Evolutionary conservation across 352 stramenopile species (phyloP).

Genomic region (Elongisporangium prolatum): DNA sequence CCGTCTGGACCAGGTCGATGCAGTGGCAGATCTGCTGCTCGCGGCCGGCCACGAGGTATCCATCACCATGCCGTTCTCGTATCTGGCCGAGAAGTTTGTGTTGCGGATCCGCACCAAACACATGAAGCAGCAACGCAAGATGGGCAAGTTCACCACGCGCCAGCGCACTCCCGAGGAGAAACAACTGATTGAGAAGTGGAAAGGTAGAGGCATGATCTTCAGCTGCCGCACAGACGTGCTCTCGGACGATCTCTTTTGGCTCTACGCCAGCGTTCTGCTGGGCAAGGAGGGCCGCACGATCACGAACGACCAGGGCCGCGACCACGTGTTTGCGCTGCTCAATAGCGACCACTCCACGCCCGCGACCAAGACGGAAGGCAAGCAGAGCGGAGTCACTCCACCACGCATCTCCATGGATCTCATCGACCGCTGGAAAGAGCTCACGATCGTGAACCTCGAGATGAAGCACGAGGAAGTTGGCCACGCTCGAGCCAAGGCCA

Average conservation of each 20-base stretch:
- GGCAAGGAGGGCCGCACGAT: slow-evolving; percentile 75
- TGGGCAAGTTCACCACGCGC: slow-evolving; percentile 47
- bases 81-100: slow-evolving; percentile 60
- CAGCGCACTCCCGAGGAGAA: slow-evolving; percentile 50
- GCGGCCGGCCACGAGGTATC: slow-evolving; percentile 67
- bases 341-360: slow-evolving; percentile 21
- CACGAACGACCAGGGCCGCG: slow-evolving; percentile 97
- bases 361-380: slow-evolving; percentile 12
- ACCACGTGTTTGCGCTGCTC: slow-evolving; percentile 87
- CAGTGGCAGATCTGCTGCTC: slow-evolving; percentile 82
- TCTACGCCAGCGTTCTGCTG: slow-evolving; percentile 90
- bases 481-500: slow-evolving; percentile 2
- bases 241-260: slow-evolving; percentile 98
- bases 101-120: slow-evolving; percentile 56
- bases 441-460: slow-evolving; percentile 66
- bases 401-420: slow-evolving; percentile 60
- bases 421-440: slow-evolving; percentile 65
- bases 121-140: slow-evolving; percentile 33
- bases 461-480: slow-evolving; percentile 58
- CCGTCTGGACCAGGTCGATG: slow-evolving; percentile 95
- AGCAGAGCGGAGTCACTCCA: not conserved
- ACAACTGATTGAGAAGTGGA: slow-evolving; percentile 60
- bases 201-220: slow-evolving; percentile 84
- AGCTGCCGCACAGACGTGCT: slow-evolving; percentile 78
- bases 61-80: slow-evolving; percentile 70